phyloP scores from a whole-genome alignment of 257 asterid genomes.

The Solanum pimpinellifolium region DNA sequence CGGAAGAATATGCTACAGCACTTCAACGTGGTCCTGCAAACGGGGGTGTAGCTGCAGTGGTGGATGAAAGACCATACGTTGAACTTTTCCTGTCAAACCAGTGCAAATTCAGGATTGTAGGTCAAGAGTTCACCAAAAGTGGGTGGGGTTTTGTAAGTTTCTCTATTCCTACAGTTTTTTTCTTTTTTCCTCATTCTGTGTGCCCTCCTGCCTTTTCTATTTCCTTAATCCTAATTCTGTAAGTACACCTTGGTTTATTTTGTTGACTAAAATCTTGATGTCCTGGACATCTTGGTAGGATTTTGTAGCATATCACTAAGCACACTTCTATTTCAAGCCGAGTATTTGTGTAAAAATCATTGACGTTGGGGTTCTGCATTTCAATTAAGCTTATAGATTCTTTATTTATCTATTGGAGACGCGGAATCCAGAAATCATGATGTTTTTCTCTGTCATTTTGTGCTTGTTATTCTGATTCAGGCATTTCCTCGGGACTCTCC shows the following conservation, averaged over 20 bases:
- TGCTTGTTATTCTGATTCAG: constrained; percentile 14
- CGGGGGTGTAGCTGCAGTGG: constrained; percentile 64
- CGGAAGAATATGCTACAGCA: constrained; percentile 38
- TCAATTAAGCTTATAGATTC: not conserved
- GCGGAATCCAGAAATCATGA: not conserved
- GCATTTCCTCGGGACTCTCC: constrained; percentile 64
- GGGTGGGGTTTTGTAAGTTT: constrained; percentile 74
- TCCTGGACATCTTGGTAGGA: not conserved
- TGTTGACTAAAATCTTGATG: no score
- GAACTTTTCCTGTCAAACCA: constrained; percentile 44
- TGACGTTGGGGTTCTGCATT: not conserved
- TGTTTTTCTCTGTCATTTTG: not conserved
- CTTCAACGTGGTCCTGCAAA: constrained; percentile 36
- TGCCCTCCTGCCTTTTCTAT: not conserved
- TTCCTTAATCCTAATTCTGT: not conserved
- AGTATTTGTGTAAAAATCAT: not conserved
- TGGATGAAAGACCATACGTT: constrained; percentile 53
- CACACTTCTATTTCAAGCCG: not conserved
- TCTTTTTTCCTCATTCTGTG: not conserved
- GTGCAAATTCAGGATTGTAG: constrained; percentile 38
- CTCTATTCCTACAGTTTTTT: not conserved
- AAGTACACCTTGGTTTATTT: not conserved
- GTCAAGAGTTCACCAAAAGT: constrained; percentile 47
- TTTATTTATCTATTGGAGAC: not conserved
- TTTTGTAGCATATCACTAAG: not conserved